Evolutionary conservation across 176 grass and related monocot genomes (phyloP).

Genomic region (Poa annua): DNA sequence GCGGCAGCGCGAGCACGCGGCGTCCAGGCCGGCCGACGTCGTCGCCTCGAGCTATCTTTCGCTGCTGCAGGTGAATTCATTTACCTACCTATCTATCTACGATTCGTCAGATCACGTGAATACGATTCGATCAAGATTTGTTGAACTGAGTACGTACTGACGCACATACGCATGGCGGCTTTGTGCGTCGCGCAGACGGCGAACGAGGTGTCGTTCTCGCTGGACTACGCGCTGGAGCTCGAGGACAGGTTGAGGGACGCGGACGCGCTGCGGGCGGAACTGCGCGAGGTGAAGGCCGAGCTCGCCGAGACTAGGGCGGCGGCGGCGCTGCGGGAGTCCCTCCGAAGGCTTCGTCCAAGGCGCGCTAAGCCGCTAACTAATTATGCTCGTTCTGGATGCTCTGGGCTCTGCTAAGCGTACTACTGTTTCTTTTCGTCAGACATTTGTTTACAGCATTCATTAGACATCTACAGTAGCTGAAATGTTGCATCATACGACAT

Average conservation of each 20-base stretch:
- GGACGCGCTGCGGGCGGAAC: background rate
- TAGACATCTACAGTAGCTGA: background rate
- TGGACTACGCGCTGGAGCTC: constrained; percentile 30
- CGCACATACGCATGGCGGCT: background rate
- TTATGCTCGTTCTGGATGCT: background rate
- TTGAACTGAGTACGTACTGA: background rate
- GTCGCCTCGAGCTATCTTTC: constrained; percentile 12
- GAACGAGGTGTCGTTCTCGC: constrained; percentile 35
- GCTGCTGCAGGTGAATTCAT: constrained; percentile 26
- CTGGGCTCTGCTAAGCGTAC: background rate
- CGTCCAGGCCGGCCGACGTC: constrained; percentile 5
- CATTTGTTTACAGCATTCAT: background rate
- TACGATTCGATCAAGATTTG: background rate
- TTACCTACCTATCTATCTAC: background rate
- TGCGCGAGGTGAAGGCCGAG: constrained; percentile 19
- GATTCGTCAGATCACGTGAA: background rate
- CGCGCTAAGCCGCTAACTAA: background rate
- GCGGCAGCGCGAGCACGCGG: constrained; percentile 7
- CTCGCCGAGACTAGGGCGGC: constrained; percentile 21
- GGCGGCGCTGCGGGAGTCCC: constrained; percentile 17
- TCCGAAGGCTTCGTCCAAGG: background rate
- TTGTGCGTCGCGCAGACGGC: background rate
- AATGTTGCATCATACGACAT: background rate
- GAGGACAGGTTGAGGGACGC: constrained; percentile 1
- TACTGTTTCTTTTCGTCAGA: background rate